phyloP scores from a whole-genome alignment of 1,139 yeast species.

The Hanseniaspora sp. region DNA sequence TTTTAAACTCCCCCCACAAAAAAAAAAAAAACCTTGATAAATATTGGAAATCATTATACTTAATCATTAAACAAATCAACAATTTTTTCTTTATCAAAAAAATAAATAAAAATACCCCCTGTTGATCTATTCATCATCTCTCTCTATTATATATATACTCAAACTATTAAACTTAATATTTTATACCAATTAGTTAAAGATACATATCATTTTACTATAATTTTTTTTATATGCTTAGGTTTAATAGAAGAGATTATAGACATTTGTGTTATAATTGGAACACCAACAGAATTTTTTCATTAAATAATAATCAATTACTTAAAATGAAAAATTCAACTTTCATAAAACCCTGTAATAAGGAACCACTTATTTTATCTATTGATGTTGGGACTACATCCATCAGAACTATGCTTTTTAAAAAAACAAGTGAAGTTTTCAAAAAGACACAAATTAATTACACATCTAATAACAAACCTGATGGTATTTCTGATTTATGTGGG shows the following conservation, averaged over 20 bases:
- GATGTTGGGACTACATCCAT: conserved; percentile 94
- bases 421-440: conserved; percentile 65
- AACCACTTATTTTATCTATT: conserved; percentile 56
- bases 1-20: no score
- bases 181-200: no score
- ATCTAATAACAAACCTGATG: conserved; percentile 38
- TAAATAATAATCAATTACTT: neutral
- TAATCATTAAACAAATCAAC: no score
- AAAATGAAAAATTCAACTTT: neutral
- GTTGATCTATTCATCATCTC: no score
- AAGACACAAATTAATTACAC: conserved; percentile 82
- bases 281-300: neutral
- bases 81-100: no score
- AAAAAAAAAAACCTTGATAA: no score
- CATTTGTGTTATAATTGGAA: no score
- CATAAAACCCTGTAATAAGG: neutral
- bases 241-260: neutral
- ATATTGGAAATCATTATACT: no score
- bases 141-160: no score
- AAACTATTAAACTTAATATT: no score
- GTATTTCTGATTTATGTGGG: conserved; percentile 38
- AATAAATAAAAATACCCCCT: no score
- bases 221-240: neutral
- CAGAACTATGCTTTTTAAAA: conserved; percentile 72
- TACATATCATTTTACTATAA: no score